These are phyloP conservation scores for Calocybe indica DNA, from an alignment of 768 basidiomycete species.

Conservation along the genomic window DNA sequence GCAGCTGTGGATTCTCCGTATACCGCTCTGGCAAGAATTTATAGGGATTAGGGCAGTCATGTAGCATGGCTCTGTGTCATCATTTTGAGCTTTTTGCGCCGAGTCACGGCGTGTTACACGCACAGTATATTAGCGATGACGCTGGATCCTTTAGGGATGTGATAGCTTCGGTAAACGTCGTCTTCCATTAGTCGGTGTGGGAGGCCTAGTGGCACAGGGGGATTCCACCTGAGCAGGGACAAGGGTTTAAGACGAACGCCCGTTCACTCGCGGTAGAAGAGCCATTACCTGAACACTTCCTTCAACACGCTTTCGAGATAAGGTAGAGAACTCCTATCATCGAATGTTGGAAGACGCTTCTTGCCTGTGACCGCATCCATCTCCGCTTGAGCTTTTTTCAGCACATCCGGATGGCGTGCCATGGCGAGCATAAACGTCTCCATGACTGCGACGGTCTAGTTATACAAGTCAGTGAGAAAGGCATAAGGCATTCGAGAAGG, in stretches of 20 bases:
- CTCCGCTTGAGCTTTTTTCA: slow-evolving; percentile 43
- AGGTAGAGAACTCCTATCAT: slow-evolving; percentile 37
- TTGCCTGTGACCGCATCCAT: slow-evolving; percentile 41
- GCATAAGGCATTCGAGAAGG: neutral
- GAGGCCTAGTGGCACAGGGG: slow-evolving; percentile 42
- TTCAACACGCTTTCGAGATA: slow-evolving; percentile 43
- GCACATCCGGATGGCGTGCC: slow-evolving; percentile 45
- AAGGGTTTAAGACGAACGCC: neutral
- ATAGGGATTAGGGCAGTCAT: slow-evolving; percentile 39
- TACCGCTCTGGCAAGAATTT: slow-evolving; percentile 47
- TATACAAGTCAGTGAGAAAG: neutral
- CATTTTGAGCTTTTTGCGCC: neutral
- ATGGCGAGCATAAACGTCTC: slow-evolving; percentile 49
- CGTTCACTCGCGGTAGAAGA: neutral
- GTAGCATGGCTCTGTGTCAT: slow-evolving; percentile 32
- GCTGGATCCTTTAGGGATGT: slow-evolving; percentile 39
- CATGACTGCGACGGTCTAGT: slow-evolving; percentile 45
- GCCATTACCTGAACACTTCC: slow-evolving; percentile 36
- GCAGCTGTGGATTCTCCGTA: slow-evolving; percentile 27
- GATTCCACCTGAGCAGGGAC: slow-evolving; percentile 33
- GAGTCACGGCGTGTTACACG: slow-evolving; percentile 8
- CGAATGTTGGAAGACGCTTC: slow-evolving; percentile 40
- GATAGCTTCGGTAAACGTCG: slow-evolving; percentile 40
- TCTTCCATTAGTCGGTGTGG: slow-evolving; percentile 49
- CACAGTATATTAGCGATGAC: slow-evolving; percentile 40